These are phyloP conservation scores for Floccularia luteovirens DNA, from an alignment of 768 basidiomycete species.

Conservation along the genomic window DNA sequence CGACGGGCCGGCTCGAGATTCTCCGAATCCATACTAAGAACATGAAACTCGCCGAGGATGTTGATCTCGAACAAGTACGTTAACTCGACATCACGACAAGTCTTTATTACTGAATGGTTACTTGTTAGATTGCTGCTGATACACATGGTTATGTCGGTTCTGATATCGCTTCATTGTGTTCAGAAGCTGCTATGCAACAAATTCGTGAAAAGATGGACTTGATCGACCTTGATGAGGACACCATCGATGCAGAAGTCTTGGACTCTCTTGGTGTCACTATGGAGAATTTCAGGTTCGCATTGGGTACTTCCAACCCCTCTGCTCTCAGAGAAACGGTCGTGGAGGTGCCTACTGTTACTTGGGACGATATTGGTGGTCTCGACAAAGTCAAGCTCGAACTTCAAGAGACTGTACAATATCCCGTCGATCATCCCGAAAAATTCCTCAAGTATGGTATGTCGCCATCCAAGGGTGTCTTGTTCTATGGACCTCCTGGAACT, in stretches of 20 bases:
- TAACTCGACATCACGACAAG: too few species aligned
- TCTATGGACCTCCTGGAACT: slow-evolving; percentile 99
- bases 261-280: slow-evolving; percentile 99
- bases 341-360: slow-evolving; percentile 96
- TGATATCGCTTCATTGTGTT: slow-evolving; percentile 94
- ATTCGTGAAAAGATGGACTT: slow-evolving; percentile 99
- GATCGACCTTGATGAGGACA: slow-evolving; percentile 94
- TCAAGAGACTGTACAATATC: slow-evolving; percentile 99
- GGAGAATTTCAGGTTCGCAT: slow-evolving; percentile 99
- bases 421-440: slow-evolving; percentile 99
- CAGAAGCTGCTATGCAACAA: slow-evolving; percentile 99
- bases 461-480: slow-evolving; percentile 97
- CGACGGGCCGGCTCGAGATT: slow-evolving; percentile 97
- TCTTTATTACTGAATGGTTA: too few species aligned
- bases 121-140: slow-evolving; percentile 88
- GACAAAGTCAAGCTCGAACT: slow-evolving; percentile 99
- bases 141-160: slow-evolving; percentile 99
- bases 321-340: slow-evolving; percentile 99
- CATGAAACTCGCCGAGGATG: slow-evolving; percentile 96
- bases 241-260: slow-evolving; percentile 98
- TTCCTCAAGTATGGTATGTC: slow-evolving; percentile 99
- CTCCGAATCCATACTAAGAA: slow-evolving; percentile 99
- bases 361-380: slow-evolving; percentile 99
- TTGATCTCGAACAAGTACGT: slow-evolving; percentile 88
- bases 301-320: slow-evolving; percentile 95